Base-by-base conservation (phyloP, 2,329 filamentous ascomycete species). In the Curvularia lunata region DNA sequence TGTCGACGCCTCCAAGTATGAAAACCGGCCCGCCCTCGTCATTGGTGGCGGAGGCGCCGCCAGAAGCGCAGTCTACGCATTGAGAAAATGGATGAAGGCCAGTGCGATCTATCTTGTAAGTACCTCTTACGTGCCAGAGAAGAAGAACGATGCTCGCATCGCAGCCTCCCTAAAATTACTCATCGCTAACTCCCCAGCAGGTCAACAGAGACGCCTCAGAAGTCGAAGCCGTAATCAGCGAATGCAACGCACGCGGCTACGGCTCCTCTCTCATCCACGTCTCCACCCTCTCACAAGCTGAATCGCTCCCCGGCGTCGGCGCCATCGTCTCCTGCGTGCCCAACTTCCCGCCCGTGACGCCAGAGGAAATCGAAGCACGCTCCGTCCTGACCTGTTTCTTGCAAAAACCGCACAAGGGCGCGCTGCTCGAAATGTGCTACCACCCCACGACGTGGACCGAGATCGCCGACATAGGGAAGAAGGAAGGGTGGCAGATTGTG, bases 371-470 rank as follows among this genome's bases (percentile, higher is more conserved):
- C 27, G 78, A 80, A 41, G 85, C 88, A 4, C 80, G 90, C 1
- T 73, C 76, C 1, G 81, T 91, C 0, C 75, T 83, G 0, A 81
- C 86, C 67, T 74, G 79, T 3, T 83, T 85, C 50, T 58, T 85
- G 32, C 48, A 56, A 25, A 81, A 81, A 52, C 70, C 80, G 28
- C 77, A 83, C 59, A 88, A 89, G 75, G 90, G 89, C 6, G 86
- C 86, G 6, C 85, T 93, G 55, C 74, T 93, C 58, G 90, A 93
- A 75, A 93, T 94, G 90, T 92, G 90, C 80, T 93, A 93, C 73
- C 91, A 92, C 72, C 91, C 91, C 0, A 75, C 82, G 2, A 88
- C 89, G 0, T 73, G 66, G 64, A 93, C 91, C 0, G 81, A 84
- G 64, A 84, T 92, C 48, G 86, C 85, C 1, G 83, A 81, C 42